A percentile compares a stretch with the other conserved stretches of the same genome.
phyloP scores from a whole-genome alignment of 148 eudicot genomes.

The Oxyria digyna region DNA sequence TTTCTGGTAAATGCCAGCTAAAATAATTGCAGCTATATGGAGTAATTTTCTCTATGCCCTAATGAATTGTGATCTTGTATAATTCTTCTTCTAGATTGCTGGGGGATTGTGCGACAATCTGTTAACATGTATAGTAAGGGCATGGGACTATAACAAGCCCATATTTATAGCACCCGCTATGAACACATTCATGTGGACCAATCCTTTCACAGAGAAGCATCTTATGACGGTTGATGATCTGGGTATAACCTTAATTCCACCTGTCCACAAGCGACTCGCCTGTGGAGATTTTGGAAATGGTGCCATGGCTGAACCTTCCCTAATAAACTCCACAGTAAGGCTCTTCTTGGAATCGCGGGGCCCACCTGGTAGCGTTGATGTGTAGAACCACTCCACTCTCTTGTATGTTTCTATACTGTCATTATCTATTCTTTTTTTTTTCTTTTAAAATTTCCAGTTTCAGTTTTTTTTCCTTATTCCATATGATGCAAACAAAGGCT shows the following conservation, averaged over 20 bases:
- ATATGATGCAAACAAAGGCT: neutral
- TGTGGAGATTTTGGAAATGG: slow-evolving; percentile 95
- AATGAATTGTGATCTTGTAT: neutral
- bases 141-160: slow-evolving; percentile 92
- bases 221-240: slow-evolving; percentile 67
- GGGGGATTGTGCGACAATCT: slow-evolving; percentile 92
- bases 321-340: slow-evolving; percentile 69
- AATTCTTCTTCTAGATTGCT: slow-evolving; percentile 43
- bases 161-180: slow-evolving; percentile 88
- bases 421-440: neutral
- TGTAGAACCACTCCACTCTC: neutral
- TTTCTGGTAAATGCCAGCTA: neutral
- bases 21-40: neutral
- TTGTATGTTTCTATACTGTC: neutral
- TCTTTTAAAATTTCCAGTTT: neutral
- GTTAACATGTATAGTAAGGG: slow-evolving; percentile 77
- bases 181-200: slow-evolving; percentile 96
- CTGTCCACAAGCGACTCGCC: slow-evolving; percentile 78
- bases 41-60: neutral
- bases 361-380: slow-evolving; percentile 1
- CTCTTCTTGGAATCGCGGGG: slow-evolving; percentile 45
- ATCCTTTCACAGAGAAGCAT: slow-evolving; percentile 87
- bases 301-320: slow-evolving; percentile 94
- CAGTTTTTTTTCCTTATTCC: too few relatives aligned
- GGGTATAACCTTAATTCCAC: slow-evolving; percentile 74